Base-by-base conservation (phyloP, 1,284 basidiomycete species). In the Sporisorium sorghi region DNA sequence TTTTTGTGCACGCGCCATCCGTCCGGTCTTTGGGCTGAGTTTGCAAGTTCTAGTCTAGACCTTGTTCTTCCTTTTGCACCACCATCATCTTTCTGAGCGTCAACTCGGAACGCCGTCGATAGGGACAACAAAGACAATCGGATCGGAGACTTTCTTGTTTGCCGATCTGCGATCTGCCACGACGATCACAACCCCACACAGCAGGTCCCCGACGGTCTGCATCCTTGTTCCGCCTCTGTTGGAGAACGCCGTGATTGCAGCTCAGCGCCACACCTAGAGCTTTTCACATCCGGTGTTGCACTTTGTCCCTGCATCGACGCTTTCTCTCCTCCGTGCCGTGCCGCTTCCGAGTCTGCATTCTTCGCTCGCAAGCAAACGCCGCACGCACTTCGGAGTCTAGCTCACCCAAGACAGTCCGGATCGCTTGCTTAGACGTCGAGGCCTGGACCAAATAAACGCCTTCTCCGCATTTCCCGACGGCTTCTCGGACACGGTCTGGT, bases 1-100 rank as follows among this genome's bases (percentile, higher is more conserved):
- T n/a, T n/a, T n/a, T n/a, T n/a, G n/a, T n/a, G 44, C 15, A 24
- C 44, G 32, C 47, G 30, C 30, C 30, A 49, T 49, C 30, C 47
- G 37, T 49, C 30, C 47, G 37, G n/a, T 19, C 37, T 40, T 19
- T 40, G 33, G 33, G 33, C 33, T 33, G 33, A 19, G 39, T 30
- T 33, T 33, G 32, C 28, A 30, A 14, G 32, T 33, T 6, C 28
- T 5, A 14, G 32, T 33, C 32, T 33, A 33, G 32, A 33, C 32
- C 28, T 30, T 9, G 28, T 9, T 30, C 28, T 5, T 30, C 28
- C 28, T 30, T 30, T n/a, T n/a, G n/a, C n/a, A 30, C 28, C 28
- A 30, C 28, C 28, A 30, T 30, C 28, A n/a, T n/a, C n/a, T n/a
- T n/a, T n/a, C n/a, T n/a, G n/a, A n/a, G n/a, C n/a, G n/a, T n/a